Base-by-base conservation (phyloP, 2,329 filamentous ascomycete genomes). In the Sporothrix protearum region DNA sequence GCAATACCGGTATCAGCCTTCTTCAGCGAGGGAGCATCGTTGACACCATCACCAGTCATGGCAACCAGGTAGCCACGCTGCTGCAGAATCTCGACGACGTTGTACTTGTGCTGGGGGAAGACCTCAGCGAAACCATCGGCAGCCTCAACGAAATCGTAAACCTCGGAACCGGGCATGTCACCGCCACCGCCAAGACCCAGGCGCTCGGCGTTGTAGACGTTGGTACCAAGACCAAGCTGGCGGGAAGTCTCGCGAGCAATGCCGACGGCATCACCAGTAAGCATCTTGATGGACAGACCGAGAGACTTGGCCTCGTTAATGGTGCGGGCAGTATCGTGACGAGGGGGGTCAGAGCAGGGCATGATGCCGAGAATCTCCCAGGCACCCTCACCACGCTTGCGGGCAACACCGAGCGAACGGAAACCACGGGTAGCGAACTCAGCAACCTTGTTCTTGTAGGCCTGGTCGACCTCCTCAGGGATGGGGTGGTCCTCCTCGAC, bases 1-100 rank as follows among this genome's bases (percentile, higher is more conserved):
- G 94, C 94, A 84, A 97, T 97, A 86, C 94, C 94, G 78, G 93
- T 96, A 83, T 97, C 93, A n/a, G 93, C 93, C 86, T 94, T 96
- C 86, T 97, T 96, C 79, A 97, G 85, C 39, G 93, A 96, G 75
- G 93, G 92, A 75, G 93, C 93, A 82, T 97, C 93, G 83, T 97
- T 97, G 84, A 97, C 93, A 87, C 93, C 93, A 77, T 97, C 94
- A 86, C 93, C 93, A 82, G 93, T 97, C 94, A 97, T 97, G 80
- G 93, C 94, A 83, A 96, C 93, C 53, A 97, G 88, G 83, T 96
- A 94, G 76, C 93, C 93, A 88, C 93, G 92, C 84, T 95, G 91
- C 84, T 97, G 93, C 68, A 97, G 88, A 79, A 96, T 96, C 83
- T 96, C 93, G 77, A 97, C 93, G 81, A 96, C 93, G 76, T 93